phyloP scores from a whole-genome alignment of 2,329 filamentous ascomycete species.

The Phialophora expanda region DNA sequence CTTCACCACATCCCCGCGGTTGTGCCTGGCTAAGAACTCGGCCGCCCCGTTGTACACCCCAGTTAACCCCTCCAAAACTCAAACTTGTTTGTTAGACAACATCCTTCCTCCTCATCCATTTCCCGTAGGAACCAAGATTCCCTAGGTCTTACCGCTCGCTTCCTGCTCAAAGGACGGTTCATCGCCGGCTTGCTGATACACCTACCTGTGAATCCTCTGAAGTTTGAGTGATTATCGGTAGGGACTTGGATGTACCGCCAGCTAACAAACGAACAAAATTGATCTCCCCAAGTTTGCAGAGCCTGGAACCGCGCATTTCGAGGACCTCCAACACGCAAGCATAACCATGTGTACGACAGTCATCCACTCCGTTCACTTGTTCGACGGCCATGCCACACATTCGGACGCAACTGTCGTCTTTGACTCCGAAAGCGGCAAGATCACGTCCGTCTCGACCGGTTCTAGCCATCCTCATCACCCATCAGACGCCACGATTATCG shows the following conservation, averaged over 20 bases:
- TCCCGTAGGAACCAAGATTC: background rate
- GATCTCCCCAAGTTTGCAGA: background rate
- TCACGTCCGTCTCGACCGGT: slow-evolving; percentile 35
- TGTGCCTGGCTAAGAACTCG: slow-evolving; percentile 5
- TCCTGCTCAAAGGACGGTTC: background rate
- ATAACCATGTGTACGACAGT: slow-evolving; percentile 30
- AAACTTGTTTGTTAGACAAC: background rate
- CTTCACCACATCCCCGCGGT: background rate
- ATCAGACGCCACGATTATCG: slow-evolving; percentile 34
- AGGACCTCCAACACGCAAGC: background rate
- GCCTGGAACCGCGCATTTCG: background rate
- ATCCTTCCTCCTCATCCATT: background rate
- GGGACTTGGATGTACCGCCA: background rate
- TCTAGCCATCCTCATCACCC: slow-evolving; percentile 17
- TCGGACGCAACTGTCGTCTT: slow-evolving; percentile 36
- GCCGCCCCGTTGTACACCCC: background rate
- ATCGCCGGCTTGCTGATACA: background rate
- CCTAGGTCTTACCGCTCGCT: background rate
- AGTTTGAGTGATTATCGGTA: background rate
- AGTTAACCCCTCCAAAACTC: background rate
- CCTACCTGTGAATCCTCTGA: background rate
- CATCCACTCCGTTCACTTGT: slow-evolving; percentile 35
- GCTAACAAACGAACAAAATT: background rate
- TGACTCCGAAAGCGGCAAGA: slow-evolving; percentile 32
- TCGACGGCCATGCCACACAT: slow-evolving; percentile 34